phyloP scores from a whole-genome alignment of 2,329 filamentous ascomycete species.

The Calonectria pseudoreteaudii region DNA sequence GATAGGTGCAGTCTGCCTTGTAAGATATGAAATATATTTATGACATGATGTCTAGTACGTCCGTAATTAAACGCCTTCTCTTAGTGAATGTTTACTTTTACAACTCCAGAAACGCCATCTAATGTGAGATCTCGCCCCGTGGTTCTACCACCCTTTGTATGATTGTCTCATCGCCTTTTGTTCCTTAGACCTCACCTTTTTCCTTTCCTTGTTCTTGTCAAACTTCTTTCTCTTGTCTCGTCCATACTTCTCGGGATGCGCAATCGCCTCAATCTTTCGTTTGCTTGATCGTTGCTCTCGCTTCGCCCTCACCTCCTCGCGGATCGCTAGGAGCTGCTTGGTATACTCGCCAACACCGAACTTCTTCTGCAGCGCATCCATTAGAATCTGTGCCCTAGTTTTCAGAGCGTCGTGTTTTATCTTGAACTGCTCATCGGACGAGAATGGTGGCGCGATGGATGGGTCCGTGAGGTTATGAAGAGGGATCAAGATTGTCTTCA shows the following conservation, averaged over 20 bases:
- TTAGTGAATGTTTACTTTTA: constrained; percentile 30
- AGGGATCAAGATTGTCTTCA: constrained; percentile 69
- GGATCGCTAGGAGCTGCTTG: constrained; percentile 77
- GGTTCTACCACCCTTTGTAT: constrained; percentile 64
- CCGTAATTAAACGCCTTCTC: constrained; percentile 31
- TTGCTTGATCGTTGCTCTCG: constrained; percentile 83
- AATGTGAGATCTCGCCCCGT: constrained; percentile 30
- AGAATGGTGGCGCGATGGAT: constrained; percentile 77
- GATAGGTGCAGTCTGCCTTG: background rate
- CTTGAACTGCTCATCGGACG: constrained; percentile 77
- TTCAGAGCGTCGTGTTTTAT: constrained; percentile 77
- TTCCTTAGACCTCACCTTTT: constrained; percentile 82
- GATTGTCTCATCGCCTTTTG: constrained; percentile 78
- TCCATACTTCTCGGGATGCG: constrained; percentile 82
- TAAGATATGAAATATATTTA: constrained; percentile 24
- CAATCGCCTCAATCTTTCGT: constrained; percentile 88
- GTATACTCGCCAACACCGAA: constrained; percentile 85
- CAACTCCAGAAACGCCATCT: constrained; percentile 42
- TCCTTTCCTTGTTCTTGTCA: constrained; percentile 85
- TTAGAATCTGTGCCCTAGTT: constrained; percentile 78
- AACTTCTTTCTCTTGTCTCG: constrained; percentile 85
- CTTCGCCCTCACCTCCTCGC: constrained; percentile 77
- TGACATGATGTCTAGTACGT: constrained; percentile 24
- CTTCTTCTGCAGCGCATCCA: constrained; percentile 86
- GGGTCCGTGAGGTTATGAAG: constrained; percentile 89